Evolutionary conservation across 1,139 yeast genomes (phyloP).

Genomic region (Yamadazyma blattariae): DNA sequence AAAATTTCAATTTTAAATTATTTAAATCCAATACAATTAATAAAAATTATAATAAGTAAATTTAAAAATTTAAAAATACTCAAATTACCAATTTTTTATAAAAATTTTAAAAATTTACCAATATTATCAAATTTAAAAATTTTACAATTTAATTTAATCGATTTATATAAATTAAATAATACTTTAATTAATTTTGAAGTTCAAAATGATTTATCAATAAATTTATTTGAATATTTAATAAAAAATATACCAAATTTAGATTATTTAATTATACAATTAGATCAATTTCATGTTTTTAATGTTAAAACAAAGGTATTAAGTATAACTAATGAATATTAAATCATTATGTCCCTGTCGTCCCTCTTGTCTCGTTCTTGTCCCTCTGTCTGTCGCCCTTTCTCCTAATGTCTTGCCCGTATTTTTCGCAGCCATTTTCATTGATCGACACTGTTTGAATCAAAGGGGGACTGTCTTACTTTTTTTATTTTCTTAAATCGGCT

Average conservation of each 20-base stretch:
- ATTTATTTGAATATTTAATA: slow-evolving; percentile 1
- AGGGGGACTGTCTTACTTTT: too few relatives aligned
- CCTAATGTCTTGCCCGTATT: too few relatives aligned
- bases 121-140: slow-evolving; percentile 3
- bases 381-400: too few relatives aligned
- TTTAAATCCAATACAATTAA: slow-evolving; percentile 2
- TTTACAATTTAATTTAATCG: slow-evolving; percentile 6
- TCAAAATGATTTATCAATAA: slow-evolving; percentile 3
- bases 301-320: slow-evolving; percentile 1
- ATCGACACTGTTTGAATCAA: too few relatives aligned
- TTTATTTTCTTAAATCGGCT: too few relatives aligned
- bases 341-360: too few relatives aligned
- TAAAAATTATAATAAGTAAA: not conserved
- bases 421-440: too few relatives aligned
- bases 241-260: not conserved
- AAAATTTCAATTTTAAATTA: slow-evolving; percentile 5
- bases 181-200: slow-evolving; percentile 6
- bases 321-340: not conserved
- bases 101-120: slow-evolving; percentile 2
- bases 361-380: too few relatives aligned
- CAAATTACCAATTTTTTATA: slow-evolving; percentile 7
- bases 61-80: slow-evolving; percentile 4
- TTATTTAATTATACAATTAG: slow-evolving; percentile 3
- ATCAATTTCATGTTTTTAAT: slow-evolving; percentile 6
- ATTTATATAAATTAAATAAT: slow-evolving; percentile 5